phyloP scores from a whole-genome alignment of 176 grass and related monocot species.

The Paspalum notatum region DNA sequence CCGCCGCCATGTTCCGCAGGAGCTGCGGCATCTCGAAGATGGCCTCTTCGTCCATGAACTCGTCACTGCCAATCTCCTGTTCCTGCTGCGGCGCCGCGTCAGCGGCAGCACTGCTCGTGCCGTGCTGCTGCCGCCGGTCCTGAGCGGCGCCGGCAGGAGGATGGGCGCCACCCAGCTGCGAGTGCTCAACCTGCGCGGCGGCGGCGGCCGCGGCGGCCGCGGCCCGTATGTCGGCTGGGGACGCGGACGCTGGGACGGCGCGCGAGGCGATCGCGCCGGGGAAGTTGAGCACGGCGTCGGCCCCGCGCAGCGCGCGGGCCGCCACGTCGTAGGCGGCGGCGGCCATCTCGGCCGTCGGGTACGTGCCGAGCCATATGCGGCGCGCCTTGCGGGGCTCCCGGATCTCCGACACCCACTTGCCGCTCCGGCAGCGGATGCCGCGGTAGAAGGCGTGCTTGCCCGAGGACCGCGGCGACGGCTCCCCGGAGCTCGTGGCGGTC shows the following conservation, averaged over 20 bases:
- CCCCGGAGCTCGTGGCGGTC: conserved; percentile 47
- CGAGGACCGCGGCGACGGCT: conserved; percentile 56
- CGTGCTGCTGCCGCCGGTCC: conserved; percentile 12
- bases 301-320: conserved; percentile 67
- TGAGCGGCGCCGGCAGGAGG: background rate
- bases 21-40: conserved; percentile 94
- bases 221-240: conserved; percentile 65
- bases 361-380: conserved; percentile 96
- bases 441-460: conserved; percentile 77
- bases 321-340: conserved; percentile 91
- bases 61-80: conserved; percentile 18
- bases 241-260: conserved; percentile 54
- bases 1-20: conserved; percentile 89
- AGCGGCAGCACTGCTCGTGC: background rate
- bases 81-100: background rate
- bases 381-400: conserved; percentile 88
- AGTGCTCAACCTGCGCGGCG: conserved; percentile 32
- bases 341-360: conserved; percentile 85
- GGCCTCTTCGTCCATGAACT: conserved; percentile 91
- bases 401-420: conserved; percentile 99
- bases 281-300: conserved; percentile 88
- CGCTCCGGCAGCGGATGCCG: conserved; percentile 82
- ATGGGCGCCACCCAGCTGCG: background rate
- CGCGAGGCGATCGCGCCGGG: conserved; percentile 52
- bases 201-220: conserved; percentile 66